Evolutionary conservation across 1,284 basidiomycete species (phyloP), one percentile per base, ranked within the genome.

Genomic region (Bjerkandera adusta): DNA sequence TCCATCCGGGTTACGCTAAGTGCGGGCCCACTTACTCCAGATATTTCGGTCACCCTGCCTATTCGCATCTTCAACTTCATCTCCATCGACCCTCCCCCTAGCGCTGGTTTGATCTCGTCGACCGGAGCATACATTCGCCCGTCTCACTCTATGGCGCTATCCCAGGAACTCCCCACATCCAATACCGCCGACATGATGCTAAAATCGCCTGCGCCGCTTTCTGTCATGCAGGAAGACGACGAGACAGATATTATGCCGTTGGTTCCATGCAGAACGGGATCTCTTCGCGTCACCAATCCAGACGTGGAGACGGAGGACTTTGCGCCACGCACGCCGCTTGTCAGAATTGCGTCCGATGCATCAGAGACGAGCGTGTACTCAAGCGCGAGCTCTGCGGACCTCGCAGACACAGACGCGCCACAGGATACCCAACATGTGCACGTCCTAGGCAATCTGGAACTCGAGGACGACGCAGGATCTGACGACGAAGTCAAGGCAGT

Each of bases 61-160:
- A 68, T 92, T 50, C 71, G 76, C 10, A 79, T 93, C 59, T 72
- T 92, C 67, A 89, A 85, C 62, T 87, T 89, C 63, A 66, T 90
- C 16, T 92, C 91, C 13, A 68, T 93, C 50, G 89, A 93, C 60
- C 87, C 89, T 22, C 83, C 84, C 13, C 81, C 84, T 18, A 69
- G 63, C 29, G 59, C 57, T 7, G 55, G 66, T 8, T 51, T 67
- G 20, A 52, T 62, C 44, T 60, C 63, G 3, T 13, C 47, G 1
- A 47, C 26, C 26, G 51, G 54, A 5, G 57, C 55, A 4, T 58
- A 56, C 24, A 57, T 47, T 26, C 35, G 43, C 11, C 36, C 43
- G 2, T 47, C 50, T 5, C 39, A 47, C 32, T 55, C 35, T 38
- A 54, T 12, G 53, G 53, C 30, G 35, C 57, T 4, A 47, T 44